phyloP scores from a whole-genome alignment of 1,284 basidiomycete genomes.

The Ustilago trichophora region DNA sequence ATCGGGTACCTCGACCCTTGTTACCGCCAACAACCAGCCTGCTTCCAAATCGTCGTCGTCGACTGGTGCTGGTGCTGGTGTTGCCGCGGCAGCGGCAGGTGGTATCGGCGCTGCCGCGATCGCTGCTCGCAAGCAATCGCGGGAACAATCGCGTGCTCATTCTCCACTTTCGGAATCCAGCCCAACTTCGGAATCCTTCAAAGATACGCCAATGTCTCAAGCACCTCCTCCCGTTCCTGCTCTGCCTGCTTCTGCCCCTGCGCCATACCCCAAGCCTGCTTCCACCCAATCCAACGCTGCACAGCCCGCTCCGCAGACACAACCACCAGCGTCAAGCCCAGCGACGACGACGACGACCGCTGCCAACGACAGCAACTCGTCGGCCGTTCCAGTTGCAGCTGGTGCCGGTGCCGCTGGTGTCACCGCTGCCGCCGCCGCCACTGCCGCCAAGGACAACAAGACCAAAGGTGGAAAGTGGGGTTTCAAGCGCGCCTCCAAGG shows the following conservation, averaged over 20 bases:
- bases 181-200: slow-evolving; percentile 34
- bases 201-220: slow-evolving; percentile 23
- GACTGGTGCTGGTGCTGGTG: too few relatives aligned
- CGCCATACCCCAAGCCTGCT: neutral
- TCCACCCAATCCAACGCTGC: neutral
- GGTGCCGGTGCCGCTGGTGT: slow-evolving; percentile 6
- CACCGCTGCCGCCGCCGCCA: slow-evolving; percentile 5
- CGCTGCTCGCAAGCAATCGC: slow-evolving; percentile 42
- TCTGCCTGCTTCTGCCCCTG: slow-evolving; percentile 16
- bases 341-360: too few relatives aligned
- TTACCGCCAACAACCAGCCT: slow-evolving; percentile 17
- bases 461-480: slow-evolving; percentile 41
- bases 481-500: slow-evolving; percentile 43
- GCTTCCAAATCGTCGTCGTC: slow-evolving; percentile 1
- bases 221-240: slow-evolving; percentile 38
- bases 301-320: slow-evolving; percentile 2
- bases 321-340: too few relatives aligned
- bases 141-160: slow-evolving; percentile 33
- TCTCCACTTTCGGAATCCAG: slow-evolving; percentile 27
- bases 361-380: too few relatives aligned
- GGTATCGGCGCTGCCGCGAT: slow-evolving; percentile 42
- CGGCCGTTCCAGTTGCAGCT: too few relatives aligned
- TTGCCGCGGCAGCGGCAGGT: slow-evolving; percentile 22
- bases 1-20: slow-evolving; percentile 22
- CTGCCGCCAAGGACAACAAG: slow-evolving; percentile 18